Evolutionary conservation across 2,329 filamentous ascomycete species (phyloP).

Genomic region (Ramichloridium luteum): DNA sequence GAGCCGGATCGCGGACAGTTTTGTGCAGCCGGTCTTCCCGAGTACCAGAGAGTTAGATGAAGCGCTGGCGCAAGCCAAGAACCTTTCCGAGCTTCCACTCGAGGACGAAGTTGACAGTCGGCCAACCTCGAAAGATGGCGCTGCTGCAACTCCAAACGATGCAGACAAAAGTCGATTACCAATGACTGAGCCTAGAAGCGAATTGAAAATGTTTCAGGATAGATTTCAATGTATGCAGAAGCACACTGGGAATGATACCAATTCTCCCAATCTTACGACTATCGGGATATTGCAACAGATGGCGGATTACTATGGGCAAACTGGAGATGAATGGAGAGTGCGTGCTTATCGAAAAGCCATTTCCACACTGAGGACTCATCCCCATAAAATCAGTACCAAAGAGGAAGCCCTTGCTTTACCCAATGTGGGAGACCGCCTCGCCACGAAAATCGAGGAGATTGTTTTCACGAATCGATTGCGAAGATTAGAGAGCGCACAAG

Average conservation of each 20-base stretch:
- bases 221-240: constrained; percentile 50
- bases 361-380: constrained; percentile 55
- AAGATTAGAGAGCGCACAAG: constrained; percentile 56
- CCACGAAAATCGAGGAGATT: constrained; percentile 83
- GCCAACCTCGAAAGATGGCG: no score
- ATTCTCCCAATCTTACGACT: constrained; percentile 61
- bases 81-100: constrained; percentile 44
- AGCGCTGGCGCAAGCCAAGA: constrained; percentile 51
- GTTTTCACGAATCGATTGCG: constrained; percentile 59
- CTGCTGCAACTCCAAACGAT: no score
- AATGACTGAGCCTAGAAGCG: constrained; percentile 15
- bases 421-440: constrained; percentile 59
- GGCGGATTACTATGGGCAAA: constrained; percentile 62
- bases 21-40: neutral
- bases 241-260: constrained; percentile 31
- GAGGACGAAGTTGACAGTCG: constrained; percentile 31
- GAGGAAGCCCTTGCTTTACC: constrained; percentile 57
- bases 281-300: constrained; percentile 69
- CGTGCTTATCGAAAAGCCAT: constrained; percentile 68
- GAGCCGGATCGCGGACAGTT: no score
- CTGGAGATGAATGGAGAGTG: constrained; percentile 65
- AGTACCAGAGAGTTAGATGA: constrained; percentile 47
- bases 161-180: no score
- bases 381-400: constrained; percentile 51
- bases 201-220: constrained; percentile 20